Evolutionary conservation across 2,329 filamentous ascomycete species (phyloP), one percentile per base, ranked within the genome.

Genomic region (Shiraia bambusicola): DNA sequence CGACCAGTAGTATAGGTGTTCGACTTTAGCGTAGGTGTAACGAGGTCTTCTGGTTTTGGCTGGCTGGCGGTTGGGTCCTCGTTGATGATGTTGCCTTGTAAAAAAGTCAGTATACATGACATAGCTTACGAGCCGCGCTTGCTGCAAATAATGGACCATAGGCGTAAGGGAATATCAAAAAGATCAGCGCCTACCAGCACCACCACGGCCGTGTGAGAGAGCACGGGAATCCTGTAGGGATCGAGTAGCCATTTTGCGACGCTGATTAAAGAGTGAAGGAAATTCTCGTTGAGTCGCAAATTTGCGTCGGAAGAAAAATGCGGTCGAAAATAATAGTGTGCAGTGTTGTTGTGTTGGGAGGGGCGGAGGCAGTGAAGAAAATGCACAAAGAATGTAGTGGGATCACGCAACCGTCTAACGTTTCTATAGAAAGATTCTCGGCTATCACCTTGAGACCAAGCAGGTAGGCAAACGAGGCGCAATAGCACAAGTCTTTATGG

Each of bases 1-100:
- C 91, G 87, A 42, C 91, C 91, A 3, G 91, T 96, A 14, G 91
- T 95, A 63, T 92, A 90, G 52, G 88, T 76, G n/a, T 86, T 73
- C 33, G 80, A 80, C 73, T 94, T 95, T 64, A 97, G 81, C 10
- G 82, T 86, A 1, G 91, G 91, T 1, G 90, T 95, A 59, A 84
- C 74, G 50, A 95, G 81, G 61, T 92, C 87, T 50, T 80, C 72
- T 43, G 67, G 50, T 34, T 64, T 60, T 34, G 65, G 52, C 34
- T 59, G 50, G 34, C 56, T 59, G 37, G 32, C 25, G 16, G 58
- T 59, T 36, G 59, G 57, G 34, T 67, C 63, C 17, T 69, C 66
- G 30, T 66, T 66, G 41, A 61, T 69, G 45, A 78, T 73, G 65
- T 79, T 79, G 52, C 76, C 76, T 72, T 52, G n/a, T 14, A 17